A percentile compares a stretch with the other conserved stretches of the same genome.
These are phyloP conservation scores for Lantana camara DNA, from an alignment of 257 asterid species.

Conservation along the genomic window DNA sequence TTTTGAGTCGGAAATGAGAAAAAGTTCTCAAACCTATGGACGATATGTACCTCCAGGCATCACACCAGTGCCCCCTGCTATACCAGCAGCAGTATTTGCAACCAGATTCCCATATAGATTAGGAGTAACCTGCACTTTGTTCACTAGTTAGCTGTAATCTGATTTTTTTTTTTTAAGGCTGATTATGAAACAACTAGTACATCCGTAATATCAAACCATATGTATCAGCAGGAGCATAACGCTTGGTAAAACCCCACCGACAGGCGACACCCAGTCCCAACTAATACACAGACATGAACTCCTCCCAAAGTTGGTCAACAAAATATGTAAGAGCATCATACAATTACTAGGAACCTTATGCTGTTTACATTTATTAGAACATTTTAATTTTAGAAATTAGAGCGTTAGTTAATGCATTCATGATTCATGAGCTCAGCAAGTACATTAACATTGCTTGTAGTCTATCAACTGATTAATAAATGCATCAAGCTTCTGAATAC, in stretches of 20 bases:
- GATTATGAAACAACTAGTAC: not conserved
- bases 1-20: not conserved
- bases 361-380: no score
- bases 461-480: no score
- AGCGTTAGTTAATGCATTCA: no score
- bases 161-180: not conserved
- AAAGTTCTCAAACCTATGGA: not conserved
- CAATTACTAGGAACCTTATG: no score
- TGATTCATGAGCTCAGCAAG: no score
- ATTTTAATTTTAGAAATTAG: no score
- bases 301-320: no score
- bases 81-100: conserved; percentile 88
- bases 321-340: no score
- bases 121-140: conserved; percentile 64
- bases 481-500: no score
- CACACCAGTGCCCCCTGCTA: conserved; percentile 92
- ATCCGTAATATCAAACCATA: not conserved
- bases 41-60: conserved; percentile 82
- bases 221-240: not conserved
- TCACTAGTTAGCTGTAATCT: conserved; percentile 9
- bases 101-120: conserved; percentile 85
- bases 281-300: no score
- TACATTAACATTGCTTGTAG: no score
- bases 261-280: not conserved
- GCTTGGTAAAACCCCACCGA: not conserved